Evolutionary conservation across 352 stramenopile species (phyloP), one percentile per base, ranked within the genome.

Genomic region (Globisporangium irregulare): DNA sequence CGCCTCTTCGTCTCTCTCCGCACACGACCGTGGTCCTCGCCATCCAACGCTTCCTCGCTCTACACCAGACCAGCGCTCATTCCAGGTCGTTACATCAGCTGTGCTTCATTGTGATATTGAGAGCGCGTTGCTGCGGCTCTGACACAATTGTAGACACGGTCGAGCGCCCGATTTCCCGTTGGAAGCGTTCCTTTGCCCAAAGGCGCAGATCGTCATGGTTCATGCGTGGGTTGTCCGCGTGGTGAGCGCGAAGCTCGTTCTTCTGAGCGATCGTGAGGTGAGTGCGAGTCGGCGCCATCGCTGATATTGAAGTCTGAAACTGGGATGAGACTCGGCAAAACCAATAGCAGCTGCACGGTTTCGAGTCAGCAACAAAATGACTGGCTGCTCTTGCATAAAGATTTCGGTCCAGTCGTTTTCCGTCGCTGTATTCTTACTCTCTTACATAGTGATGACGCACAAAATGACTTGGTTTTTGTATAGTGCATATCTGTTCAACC

Each of bases 181-280:
- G 20, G 50, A 56, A 56, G 8, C 50, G 50, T 7, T 56, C 50
- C n/a, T 32, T 32, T 56, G n/a, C 50, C 50, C 50, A 56, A 56
- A 56, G 50, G 50, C 50, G 50, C 50, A 56, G n/a, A 22, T 56
- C 50, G 50, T 56, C 50, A 29, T 56, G 50, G 50, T 20, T 56
- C 22, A 56, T 56, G 50, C 50, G 50, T 56, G 50, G 50, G 50
- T 56, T 56, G 22, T 56, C 22, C 9, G 50, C 50, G 50, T 56
- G n/a, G 50, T 32, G n/a, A 29, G 50, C n/a, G 50, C 2, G 50
- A 56, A 32, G n/a, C 50, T 56, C 50, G 22, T 56, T 56, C 50
- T 56, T 56, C 22, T 56, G 50, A 56, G 50, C 50, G 50, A 56
- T 29, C 50, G 50, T 56, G n/a, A 56, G 50, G 50, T 56, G 50